A percentile compares a stretch with the other conserved stretches of the same genome.
Evolutionary conservation across 2,329 filamentous ascomycete species (phyloP).

Genomic region (Venturia effusa): DNA sequence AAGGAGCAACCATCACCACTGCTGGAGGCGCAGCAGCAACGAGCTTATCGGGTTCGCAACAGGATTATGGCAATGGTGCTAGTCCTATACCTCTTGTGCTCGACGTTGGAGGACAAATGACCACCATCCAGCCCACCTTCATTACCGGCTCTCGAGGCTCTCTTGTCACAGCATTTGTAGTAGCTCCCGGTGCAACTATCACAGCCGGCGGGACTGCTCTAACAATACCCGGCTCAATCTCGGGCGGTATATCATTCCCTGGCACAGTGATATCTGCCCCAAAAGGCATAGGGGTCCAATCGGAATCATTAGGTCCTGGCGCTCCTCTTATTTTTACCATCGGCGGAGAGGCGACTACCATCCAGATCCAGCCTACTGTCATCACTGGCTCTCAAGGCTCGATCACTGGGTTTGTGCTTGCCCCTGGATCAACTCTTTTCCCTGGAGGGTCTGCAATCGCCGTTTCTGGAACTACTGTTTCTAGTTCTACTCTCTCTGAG

Average conservation of each 20-base stretch:
- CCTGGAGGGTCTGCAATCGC: neutral
- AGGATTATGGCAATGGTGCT: neutral
- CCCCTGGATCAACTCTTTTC: constrained; percentile 6
- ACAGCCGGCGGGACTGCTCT: neutral
- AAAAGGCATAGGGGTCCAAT: neutral
- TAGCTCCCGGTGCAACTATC: constrained; percentile 2
- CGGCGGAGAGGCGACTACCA: neutral
- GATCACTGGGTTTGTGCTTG: constrained; percentile 1
- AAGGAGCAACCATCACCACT: neutral
- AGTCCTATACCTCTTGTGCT: constrained; percentile 2
- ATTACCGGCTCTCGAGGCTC: neutral
- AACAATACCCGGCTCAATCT: neutral
- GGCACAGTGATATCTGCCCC: neutral
- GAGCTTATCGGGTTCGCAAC: neutral
- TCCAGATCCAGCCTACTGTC: neutral
- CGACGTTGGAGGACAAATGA: neutral
- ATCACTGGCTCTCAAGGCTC: neutral
- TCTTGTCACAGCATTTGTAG: constrained; percentile 4
- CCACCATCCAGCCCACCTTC: neutral
- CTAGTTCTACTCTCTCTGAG: neutral
- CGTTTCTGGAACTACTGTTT: neutral
- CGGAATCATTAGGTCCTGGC: neutral
- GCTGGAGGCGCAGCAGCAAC: neutral
- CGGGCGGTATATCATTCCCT: neutral
- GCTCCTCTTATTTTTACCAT: neutral